phyloP scores from a whole-genome alignment of 2,329 filamentous ascomycete genomes.

The Penicillium sp. region DNA sequence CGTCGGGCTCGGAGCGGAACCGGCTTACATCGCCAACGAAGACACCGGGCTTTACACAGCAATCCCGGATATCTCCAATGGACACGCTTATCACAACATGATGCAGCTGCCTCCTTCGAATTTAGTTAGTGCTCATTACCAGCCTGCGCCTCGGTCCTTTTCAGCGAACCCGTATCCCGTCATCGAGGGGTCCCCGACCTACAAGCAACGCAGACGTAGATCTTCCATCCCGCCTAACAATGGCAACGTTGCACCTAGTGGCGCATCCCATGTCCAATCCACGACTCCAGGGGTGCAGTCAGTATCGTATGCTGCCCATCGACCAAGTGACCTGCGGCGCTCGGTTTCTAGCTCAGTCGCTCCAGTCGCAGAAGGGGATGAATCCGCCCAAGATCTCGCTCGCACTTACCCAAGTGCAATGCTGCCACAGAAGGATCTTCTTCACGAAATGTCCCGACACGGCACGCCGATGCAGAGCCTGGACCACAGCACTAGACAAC shows the following conservation, averaged over 20 bases:
- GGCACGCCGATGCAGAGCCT: conserved; percentile 84
- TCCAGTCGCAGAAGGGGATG: conserved; percentile 75
- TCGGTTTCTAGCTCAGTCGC: conserved; percentile 87
- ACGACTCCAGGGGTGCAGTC: conserved; percentile 36
- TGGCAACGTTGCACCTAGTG: conserved; percentile 64
- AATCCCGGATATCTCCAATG: conserved; percentile 79
- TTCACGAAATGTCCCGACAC: conserved; percentile 78
- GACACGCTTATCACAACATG: conserved; percentile 78
- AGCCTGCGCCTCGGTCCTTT: conserved; percentile 63
- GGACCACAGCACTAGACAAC: conserved; percentile 76
- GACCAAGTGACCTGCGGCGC: conserved; percentile 84
- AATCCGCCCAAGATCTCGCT: conserved; percentile 71
- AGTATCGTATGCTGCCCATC: conserved; percentile 62
- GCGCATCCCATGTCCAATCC: conserved; percentile 48
- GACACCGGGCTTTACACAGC: conserved; percentile 94
- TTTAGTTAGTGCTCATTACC: conserved; percentile 75
- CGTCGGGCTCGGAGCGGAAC: conserved; percentile 76
- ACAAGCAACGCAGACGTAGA: conserved; percentile 92
- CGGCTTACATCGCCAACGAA: conserved; percentile 96
- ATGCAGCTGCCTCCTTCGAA: conserved; percentile 88
- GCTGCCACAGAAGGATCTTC: conserved; percentile 73
- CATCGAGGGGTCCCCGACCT: conserved; percentile 96
- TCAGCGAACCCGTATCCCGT: conserved; percentile 87
- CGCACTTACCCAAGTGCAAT: conserved; percentile 69
- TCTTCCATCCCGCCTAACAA: conserved; percentile 86